Conservation (phyloP, 306 rosid genomes). For the Alnus rubra region DNA sequence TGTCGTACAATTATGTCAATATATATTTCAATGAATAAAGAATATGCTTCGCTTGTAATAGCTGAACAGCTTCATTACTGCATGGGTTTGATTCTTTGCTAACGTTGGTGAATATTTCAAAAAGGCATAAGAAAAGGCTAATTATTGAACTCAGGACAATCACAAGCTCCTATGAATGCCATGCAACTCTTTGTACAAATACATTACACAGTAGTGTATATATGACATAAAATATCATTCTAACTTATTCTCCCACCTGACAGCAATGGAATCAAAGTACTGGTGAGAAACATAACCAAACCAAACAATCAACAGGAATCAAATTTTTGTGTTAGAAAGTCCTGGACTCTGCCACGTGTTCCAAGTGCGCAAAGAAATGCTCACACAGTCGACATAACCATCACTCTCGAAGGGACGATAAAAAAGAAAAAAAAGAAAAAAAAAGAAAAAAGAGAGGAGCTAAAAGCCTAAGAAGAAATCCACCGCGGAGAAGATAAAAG, state of each 20-base stretch:
- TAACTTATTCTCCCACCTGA: conserved; percentile 31
- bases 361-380: conserved; percentile 7
- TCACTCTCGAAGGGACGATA: background rate
- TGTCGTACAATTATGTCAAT: too few relatives aligned
- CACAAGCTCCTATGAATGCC: background rate
- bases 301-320: conserved; percentile 33
- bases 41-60: too few relatives aligned
- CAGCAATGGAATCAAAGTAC: conserved; percentile 21
- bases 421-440: too few relatives aligned
- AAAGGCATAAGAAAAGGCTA: too few relatives aligned
- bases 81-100: too few relatives aligned
- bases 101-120: too few relatives aligned
- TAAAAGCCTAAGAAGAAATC: conserved; percentile 17
- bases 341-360: conserved; percentile 22
- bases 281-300: conserved; percentile 32
- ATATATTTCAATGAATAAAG: too few relatives aligned
- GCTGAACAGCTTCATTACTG: too few relatives aligned
- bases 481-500: conserved; percentile 1
- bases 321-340: conserved; percentile 24
- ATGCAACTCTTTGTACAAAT: background rate
- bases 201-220: background rate
- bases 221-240: background rate
- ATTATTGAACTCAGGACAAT: background rate
- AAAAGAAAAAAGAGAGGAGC: too few relatives aligned
- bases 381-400: conserved; percentile 1